A percentile compares a stretch with the other conserved stretches of the same genome.
phyloP scores from a whole-genome alignment of 495 filamentous ascomycete genomes.

The Extremus antarcticus region DNA sequence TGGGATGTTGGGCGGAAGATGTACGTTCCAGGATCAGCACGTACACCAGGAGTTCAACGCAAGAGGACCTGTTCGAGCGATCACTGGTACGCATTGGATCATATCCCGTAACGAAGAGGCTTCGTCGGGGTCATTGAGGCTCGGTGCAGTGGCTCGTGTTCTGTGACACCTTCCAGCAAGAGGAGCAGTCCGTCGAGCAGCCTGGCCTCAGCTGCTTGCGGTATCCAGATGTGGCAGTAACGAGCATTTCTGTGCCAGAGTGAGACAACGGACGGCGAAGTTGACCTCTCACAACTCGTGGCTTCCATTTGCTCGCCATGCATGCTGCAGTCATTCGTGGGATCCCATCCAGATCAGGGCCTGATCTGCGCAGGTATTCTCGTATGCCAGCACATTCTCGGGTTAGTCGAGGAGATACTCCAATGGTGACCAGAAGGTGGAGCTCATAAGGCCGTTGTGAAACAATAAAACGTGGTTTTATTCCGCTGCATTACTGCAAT shows the following conservation, averaged over 20 bases:
- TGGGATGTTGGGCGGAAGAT: too few species aligned
- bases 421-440: background rate
- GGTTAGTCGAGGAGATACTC: background rate
- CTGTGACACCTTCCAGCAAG: background rate
- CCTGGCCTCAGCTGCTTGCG: too few species aligned
- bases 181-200: background rate
- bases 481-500: background rate
- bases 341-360: background rate
- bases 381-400: background rate
- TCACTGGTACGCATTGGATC: background rate
- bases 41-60: too few species aligned
- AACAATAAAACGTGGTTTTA: background rate
- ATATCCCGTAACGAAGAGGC: background rate
- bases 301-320: background rate
- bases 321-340: background rate
- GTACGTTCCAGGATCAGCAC: too few species aligned
- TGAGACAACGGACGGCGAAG: background rate
- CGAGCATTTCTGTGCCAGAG: background rate
- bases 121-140: background rate
- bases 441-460: background rate
- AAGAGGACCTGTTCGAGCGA: background rate
- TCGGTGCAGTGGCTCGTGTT: background rate
- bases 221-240: background rate
- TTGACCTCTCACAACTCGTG: background rate
- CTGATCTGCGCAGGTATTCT: background rate